Conservation (phyloP, 129 eudicot species). For the Escallonia rubra region DNA sequence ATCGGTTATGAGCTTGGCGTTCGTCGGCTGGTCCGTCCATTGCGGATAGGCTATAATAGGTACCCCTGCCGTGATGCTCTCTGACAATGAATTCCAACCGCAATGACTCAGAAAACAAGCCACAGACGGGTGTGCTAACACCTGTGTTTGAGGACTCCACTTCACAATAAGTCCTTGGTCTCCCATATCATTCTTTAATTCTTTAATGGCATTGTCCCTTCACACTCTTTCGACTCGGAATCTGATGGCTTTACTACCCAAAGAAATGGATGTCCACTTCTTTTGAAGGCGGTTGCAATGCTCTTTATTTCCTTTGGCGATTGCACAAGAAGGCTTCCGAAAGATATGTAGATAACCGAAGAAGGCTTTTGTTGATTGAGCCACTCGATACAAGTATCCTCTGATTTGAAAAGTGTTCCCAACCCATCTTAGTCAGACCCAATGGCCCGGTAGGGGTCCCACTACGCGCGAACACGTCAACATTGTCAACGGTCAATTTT, state of each 20-base stretch:
- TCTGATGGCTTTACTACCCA: constrained; percentile 27
- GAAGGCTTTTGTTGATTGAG: constrained; percentile 19
- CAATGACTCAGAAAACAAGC: constrained; percentile 54
- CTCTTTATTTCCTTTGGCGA: constrained; percentile 19
- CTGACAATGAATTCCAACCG: constrained; percentile 56
- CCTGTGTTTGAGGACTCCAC: constrained; percentile 42
- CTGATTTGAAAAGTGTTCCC: constrained; percentile 12
- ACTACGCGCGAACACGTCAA: no score
- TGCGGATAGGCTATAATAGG: constrained; percentile 47
- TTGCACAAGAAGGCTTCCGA: constrained; percentile 28
- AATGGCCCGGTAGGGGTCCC: no score
- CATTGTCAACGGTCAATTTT: no score
- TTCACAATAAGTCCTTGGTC: constrained; percentile 41
- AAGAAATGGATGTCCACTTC: constrained; percentile 24
- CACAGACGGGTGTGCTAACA: constrained; percentile 28
- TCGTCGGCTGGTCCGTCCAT: constrained; percentile 56
- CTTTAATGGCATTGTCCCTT: constrained; percentile 1
- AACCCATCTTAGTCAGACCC: no score
- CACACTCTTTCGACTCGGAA: constrained; percentile 6
- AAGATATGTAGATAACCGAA: constrained; percentile 46
- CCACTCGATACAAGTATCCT: constrained; percentile 32
- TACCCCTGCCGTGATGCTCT: constrained; percentile 34
- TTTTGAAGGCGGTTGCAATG: constrained; percentile 21
- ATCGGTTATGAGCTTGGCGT: constrained; percentile 32
- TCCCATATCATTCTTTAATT: constrained; percentile 21